Evolutionary conservation across 495 filamentous ascomycete species (phyloP).

Genomic region (Cladorrhinum samala): DNA sequence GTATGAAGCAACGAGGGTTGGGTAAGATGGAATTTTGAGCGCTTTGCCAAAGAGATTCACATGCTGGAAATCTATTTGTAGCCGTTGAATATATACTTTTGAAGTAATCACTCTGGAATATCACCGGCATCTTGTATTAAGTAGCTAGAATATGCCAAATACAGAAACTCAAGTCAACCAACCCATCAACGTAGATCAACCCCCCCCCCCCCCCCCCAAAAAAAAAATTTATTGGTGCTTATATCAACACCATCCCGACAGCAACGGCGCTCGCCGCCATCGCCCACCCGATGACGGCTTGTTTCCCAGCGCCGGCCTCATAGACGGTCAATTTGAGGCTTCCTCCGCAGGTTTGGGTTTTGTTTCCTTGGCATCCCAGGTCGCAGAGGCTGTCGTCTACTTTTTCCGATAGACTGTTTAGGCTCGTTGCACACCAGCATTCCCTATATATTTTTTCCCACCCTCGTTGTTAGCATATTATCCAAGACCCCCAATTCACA

Average conservation of each 20-base stretch:
- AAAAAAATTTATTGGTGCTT: no score
- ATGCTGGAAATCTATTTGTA: neutral
- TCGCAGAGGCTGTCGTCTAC: slow-evolving; percentile 35
- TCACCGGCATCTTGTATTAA: no score
- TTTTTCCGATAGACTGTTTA: slow-evolving; percentile 28
- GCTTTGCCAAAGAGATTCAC: no score
- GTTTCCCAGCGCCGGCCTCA: neutral
- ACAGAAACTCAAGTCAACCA: no score
- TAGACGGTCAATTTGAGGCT: slow-evolving; percentile 31
- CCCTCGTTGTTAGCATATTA: no score
- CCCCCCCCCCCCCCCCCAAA: no score
- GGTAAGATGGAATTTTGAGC: slow-evolving; percentile 51
- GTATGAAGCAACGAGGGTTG: slow-evolving; percentile 56
- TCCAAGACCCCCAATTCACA: no score
- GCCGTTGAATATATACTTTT: neutral
- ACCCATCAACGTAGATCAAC: no score
- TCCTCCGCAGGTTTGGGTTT: slow-evolving; percentile 40
- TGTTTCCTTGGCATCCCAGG: slow-evolving; percentile 39
- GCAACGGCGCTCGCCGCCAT: neutral
- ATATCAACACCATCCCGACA: neutral
- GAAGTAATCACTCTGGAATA: neutral
- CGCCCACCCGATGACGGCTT: neutral
- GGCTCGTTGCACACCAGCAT: slow-evolving; percentile 43
- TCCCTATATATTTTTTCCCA: slow-evolving; percentile 25
- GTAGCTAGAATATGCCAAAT: no score